Evolutionary conservation across 1,284 basidiomycete species (phyloP), one percentile per base, ranked within the genome.

Genomic region (Tremellales sp.): DNA sequence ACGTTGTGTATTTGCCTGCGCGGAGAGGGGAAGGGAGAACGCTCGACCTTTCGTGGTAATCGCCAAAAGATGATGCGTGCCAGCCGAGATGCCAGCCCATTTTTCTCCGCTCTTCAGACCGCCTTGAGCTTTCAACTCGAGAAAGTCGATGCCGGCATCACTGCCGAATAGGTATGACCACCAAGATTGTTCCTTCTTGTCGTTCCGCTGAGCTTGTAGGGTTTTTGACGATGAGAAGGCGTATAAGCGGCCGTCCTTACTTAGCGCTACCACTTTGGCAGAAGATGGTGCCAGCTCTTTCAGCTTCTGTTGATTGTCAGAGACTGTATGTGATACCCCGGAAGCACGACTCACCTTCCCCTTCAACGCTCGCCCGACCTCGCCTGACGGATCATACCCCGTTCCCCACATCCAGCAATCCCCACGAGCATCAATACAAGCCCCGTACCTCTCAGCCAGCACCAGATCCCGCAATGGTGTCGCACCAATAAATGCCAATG

Each of bases 341-440:
- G 17, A 15, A 17, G 61, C 79, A n/a, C n/a, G n/a, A n/a, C n/a
- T 53, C 61, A 87, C 88, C 79, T 89, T 88, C 53, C 84, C 86
- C 40, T 77, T 78, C 24, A 92, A 68, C 23, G 69, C 67, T 46
- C 61, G 61, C 5, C 64, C 69, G 2, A 64, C n/a, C 80, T 84
- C 50, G 74, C 71, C 40, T 29, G 54, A 56, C 4, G 57, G 57
- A 53, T 72, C 68, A 46, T 70, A 87, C 1, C 80, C 82, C 40
- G 79, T 77, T 0, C 89, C 89, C 90, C 89, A 93, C 64, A 91
- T 87, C 70, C 90, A 89, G 1, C 90, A 82, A 62, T 97, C 87
- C 22, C 93, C 93, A 37, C 81, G 78, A 2, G 83, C 84, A 67
- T 93, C 89, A n/a, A 91, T 82, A 54, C 85, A 88, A 3, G 86